Conservation (phyloP, 306 rosid genomes). For the Sphenostylis stenocarpa region DNA sequence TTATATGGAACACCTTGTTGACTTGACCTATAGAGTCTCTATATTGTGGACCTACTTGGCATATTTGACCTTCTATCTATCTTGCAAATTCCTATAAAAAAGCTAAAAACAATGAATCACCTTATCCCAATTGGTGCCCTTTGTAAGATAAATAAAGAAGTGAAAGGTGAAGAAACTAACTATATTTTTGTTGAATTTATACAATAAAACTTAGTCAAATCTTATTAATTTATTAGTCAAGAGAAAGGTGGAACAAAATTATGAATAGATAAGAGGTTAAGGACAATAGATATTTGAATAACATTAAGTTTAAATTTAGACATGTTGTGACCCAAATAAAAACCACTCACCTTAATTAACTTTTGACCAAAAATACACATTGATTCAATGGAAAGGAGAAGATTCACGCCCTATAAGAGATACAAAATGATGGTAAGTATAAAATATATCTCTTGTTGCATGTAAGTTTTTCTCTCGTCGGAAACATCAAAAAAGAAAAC, state of each 20-base stretch:
- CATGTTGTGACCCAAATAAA: not conserved
- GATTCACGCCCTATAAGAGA: not conserved
- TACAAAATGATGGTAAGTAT: conserved; percentile 5
- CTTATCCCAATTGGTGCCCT: too few relatives aligned
- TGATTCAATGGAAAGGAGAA: conserved; percentile 17
- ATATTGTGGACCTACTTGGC: too few relatives aligned
- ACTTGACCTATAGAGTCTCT: too few relatives aligned
- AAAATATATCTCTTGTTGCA: not conserved
- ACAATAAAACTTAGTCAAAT: too few relatives aligned
- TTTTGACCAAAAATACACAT: conserved; percentile 12
- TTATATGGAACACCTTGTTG: too few relatives aligned
- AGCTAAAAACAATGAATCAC: too few relatives aligned
- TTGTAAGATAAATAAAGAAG: too few relatives aligned
- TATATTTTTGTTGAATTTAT: too few relatives aligned
- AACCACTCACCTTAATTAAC: not conserved
- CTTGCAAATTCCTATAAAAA: too few relatives aligned
- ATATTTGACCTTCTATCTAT: too few relatives aligned
- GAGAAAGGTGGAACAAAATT: not conserved
- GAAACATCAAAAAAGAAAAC: not conserved
- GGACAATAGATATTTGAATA: not conserved
- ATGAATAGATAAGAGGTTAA: not conserved
- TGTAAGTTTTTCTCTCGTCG: not conserved
- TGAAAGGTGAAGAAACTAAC: too few relatives aligned
- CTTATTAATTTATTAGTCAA: not conserved
- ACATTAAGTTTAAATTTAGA: conserved; percentile 15